Conservation (phyloP, 1,284 basidiomycete species). For the Papiliotrema laurentii region DNA sequence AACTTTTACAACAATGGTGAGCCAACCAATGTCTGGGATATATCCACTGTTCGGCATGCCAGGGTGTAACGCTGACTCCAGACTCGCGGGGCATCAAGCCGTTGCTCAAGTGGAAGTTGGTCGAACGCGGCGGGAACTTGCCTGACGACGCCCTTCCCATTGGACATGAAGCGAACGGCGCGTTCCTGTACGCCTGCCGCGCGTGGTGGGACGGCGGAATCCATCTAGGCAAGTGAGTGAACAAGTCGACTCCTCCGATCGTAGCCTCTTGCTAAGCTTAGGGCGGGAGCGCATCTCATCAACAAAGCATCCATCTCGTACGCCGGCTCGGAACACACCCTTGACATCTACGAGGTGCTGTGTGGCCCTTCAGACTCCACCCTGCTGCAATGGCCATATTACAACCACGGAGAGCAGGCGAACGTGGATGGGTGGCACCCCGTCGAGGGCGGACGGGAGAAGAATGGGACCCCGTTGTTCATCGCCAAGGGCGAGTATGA, state of each 20-base stretch:
- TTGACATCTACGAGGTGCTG: slow-evolving; percentile 42
- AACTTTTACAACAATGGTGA: slow-evolving; percentile 36
- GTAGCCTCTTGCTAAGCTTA: slow-evolving; percentile 3
- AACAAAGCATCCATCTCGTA: slow-evolving; percentile 38
- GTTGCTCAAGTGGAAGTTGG: slow-evolving; percentile 39
- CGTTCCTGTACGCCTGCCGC: slow-evolving; percentile 37
- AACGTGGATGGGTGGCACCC: slow-evolving; percentile 37
- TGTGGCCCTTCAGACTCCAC: slow-evolving; percentile 35
- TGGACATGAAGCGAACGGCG: slow-evolving; percentile 38
- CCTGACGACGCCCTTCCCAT: slow-evolving; percentile 43
- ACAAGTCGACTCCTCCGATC: no score
- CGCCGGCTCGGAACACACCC: slow-evolving; percentile 34
- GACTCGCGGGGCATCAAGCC: slow-evolving; percentile 26
- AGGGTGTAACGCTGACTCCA: slow-evolving; percentile 1
- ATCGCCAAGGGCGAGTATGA: slow-evolving; percentile 38
- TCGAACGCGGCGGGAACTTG: slow-evolving; percentile 28
- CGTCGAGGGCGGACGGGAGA: slow-evolving; percentile 44
- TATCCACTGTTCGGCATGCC: no score
- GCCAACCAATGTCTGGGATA: neutral
- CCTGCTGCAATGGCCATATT: slow-evolving; percentile 41
- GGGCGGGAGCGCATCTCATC: slow-evolving; percentile 35
- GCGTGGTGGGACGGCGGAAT: slow-evolving; percentile 42
- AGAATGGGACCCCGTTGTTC: slow-evolving; percentile 32
- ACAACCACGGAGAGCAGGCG: slow-evolving; percentile 29
- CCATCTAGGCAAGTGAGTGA: slow-evolving; percentile 45